Base-by-base conservation (phyloP, 2,329 filamentous ascomycete species). In the Xylaria sp. region DNA sequence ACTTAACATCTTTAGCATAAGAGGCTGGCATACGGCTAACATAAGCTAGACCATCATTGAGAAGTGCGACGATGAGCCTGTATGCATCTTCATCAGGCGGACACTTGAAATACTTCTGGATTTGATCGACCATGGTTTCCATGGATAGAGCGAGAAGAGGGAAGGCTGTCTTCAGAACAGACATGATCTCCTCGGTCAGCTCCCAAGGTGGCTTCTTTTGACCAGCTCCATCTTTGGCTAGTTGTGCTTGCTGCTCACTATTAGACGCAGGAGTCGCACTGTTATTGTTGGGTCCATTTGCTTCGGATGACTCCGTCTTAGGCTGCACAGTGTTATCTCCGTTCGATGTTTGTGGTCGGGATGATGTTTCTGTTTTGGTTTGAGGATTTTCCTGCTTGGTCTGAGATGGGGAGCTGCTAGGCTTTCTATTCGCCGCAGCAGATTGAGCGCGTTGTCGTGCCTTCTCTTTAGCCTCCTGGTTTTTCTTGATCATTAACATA, bases 111-210 rank as follows among this genome's bases (percentile, higher is more conserved):
- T 98, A 92, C 84, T 98, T 98, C 79, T 96, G 92, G 66, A 99
- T 97, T 80, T 98, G 95, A 77, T 99, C 96, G 33, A 98, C 94
- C 94, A 98, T 99, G 0, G 95, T 97, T 82, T 99, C 96, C 96
- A 99, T 98, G 0, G 95, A 97, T 49, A 98, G 83, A 10, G 96
- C 96, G 73, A 99, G 87, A 20, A 99, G 86, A 27, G 96, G 96
- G 84, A 98, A 99, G 0, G 95, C 94, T 6, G 96, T 98, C 84
- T 99, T 98, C 61, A 99, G 89, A 33, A 94, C 92, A 38, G 94
- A 92, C 86, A 97, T 94, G 67, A 99, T 93, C 77, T 98, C 94
- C 73, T 99, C 96, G 0, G 94, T 95, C 73, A 96, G 90, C 77
- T 99, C 96, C 96, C 96, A 98, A 0, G 96, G 94, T 70, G 92